Evolutionary conservation across 2,329 filamentous ascomycete genomes (phyloP), one percentile per base, ranked within the genome.

Genomic region (Ophiosphaerella korrae): DNA sequence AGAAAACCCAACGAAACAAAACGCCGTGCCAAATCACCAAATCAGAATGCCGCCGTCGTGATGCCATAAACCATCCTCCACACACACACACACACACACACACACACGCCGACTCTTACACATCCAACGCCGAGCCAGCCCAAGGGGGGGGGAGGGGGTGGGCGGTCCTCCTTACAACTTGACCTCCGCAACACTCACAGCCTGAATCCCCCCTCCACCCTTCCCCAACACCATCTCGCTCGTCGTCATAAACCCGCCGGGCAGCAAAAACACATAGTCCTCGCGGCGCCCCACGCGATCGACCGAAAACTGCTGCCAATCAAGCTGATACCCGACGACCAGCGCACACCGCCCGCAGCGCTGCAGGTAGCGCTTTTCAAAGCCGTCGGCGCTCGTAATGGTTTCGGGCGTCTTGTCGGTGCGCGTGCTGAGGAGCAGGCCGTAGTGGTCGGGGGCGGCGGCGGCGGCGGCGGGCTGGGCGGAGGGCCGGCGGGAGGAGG

Each of bases 321-420:
- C 82, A 36, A 89, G 70, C 63, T 82, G 78, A 74, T 89, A 90
- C 24, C 83, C 87, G 38, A 88, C 76, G 1, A 82, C 77, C 24
- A 87, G 67, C 29, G 78, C 76, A 74, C 87, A 89, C 48, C 86
- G 74, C 11, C 76, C 79, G 71, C 87, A 90, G 18, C 81, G 76
- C 56, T 83, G 75, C 4, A 84, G 60, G 49, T 81, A 76, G 14
- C 87, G 73, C 75, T 87, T 88, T 75, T 89, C 87, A 54, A 88
- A 88, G 5, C 87, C 87, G 51, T 87, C 83, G 54, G 81, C 78
- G 9, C 81, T 76, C 1, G 80, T 74, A 6, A 87, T 74, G 0
- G 87, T 72, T 9, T 78, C 77, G 5, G 80, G 68, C 68, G 50
- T 84, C 82, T 0, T 74, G 71, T 2, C 74, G 33, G 38, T 42